phyloP scores from a whole-genome alignment of 371 early-diverging fungal species.

The Funneliformis caledonium region DNA sequence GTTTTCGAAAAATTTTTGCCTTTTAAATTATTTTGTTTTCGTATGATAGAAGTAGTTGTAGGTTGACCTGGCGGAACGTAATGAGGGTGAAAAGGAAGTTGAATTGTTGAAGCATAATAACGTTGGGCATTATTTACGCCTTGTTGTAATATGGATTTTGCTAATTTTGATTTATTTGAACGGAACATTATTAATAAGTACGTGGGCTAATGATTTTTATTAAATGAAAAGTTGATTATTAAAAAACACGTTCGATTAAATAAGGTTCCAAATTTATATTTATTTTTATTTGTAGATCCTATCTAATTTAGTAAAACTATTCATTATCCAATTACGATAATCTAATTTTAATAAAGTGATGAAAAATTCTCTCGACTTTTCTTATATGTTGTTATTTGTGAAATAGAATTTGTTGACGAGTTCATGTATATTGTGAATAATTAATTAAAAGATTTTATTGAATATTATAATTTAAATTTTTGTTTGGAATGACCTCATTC shows the following conservation, averaged over 20 bases:
- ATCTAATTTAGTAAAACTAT: too few species aligned
- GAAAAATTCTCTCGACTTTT: not conserved
- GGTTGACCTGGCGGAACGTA: conserved; percentile 31
- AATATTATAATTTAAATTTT: not conserved
- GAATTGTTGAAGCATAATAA: conserved; percentile 17
- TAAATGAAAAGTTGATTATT: too few species aligned
- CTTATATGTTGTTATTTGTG: too few species aligned
- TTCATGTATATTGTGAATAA: too few species aligned
- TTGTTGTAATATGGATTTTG: not conserved
- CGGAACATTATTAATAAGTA: not conserved
- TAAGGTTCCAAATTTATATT: too few species aligned
- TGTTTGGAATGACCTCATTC: conserved; percentile 6
- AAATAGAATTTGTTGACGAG: too few species aligned
- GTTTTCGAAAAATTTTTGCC: not conserved
- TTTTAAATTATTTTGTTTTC: not conserved
- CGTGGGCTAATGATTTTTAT: too few species aligned
- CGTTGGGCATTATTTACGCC: not conserved
- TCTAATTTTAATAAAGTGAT: too few species aligned
- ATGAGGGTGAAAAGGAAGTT: conserved; percentile 29
- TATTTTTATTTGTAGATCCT: too few species aligned
- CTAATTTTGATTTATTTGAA: not conserved
- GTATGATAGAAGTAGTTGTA: not conserved
- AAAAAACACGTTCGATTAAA: too few species aligned
- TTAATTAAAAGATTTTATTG: too few species aligned
- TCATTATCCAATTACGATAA: too few species aligned